Evolutionary conservation across 2,329 filamentous ascomycete species (phyloP).

Genomic region (Trichophyton benhamiae): DNA sequence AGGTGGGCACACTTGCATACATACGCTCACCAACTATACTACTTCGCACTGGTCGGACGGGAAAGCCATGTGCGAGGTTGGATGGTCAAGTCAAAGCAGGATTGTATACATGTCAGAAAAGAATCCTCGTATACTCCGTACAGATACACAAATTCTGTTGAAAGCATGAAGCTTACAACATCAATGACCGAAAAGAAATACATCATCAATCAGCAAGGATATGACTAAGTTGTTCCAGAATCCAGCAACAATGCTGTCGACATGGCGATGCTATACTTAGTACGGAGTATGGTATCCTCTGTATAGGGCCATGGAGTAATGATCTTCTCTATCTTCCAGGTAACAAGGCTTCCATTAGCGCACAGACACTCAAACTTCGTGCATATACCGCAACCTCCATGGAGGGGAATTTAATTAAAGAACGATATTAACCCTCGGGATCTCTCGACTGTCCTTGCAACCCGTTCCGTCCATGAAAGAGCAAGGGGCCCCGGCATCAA

Average conservation of each 20-base stretch:
- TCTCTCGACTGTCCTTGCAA: background rate
- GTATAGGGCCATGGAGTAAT: background rate
- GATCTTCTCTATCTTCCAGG: background rate
- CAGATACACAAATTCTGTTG: background rate
- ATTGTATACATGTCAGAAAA: background rate
- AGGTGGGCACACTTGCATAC: background rate
- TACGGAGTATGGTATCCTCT: background rate
- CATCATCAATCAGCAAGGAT: background rate
- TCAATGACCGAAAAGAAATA: background rate
- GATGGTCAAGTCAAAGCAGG: background rate
- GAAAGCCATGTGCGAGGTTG: conserved; percentile 1
- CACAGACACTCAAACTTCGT: background rate
- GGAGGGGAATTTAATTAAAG: background rate
- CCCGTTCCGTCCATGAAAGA: background rate
- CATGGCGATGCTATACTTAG: background rate
- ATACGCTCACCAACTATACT: background rate
- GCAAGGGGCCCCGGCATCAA: background rate
- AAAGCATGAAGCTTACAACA: background rate
- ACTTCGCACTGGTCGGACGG: background rate
- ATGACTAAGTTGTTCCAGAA: conserved; percentile 1
- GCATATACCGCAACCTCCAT: background rate
- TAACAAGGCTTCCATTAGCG: background rate
- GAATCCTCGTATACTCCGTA: background rate
- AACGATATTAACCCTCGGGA: background rate
- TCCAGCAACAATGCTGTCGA: background rate